Evolutionary conservation across 805 yeast genomes (phyloP).

Genomic region (Candida maesae): DNA sequence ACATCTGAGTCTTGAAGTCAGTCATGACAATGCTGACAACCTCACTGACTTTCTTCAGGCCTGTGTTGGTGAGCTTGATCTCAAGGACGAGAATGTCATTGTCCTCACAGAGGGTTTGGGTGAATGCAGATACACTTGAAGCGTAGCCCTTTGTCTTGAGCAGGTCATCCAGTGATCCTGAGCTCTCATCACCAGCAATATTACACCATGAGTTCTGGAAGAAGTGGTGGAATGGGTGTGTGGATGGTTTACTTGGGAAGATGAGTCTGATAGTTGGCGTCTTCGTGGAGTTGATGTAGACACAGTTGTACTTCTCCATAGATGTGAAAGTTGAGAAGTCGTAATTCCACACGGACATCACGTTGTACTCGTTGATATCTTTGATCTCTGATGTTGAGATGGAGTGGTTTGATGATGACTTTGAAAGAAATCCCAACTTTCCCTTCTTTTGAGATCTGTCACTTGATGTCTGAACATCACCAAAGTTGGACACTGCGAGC

Average conservation of each 20-base stretch:
- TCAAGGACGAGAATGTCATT: slow-evolving; percentile 47
- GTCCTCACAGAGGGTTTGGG: slow-evolving; percentile 34
- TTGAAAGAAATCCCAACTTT: slow-evolving; percentile 8
- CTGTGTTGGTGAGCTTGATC: slow-evolving; percentile 43
- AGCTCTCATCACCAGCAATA: slow-evolving; percentile 60
- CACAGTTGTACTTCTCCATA: slow-evolving; percentile 23
- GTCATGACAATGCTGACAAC: slow-evolving; percentile 36
- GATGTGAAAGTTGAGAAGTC: slow-evolving; percentile 25
- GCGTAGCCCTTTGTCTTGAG: slow-evolving; percentile 34
- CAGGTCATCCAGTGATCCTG: slow-evolving; percentile 42
- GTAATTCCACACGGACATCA: slow-evolving; percentile 18
- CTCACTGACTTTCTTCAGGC: slow-evolving; percentile 33
- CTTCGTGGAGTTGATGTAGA: slow-evolving; percentile 36
- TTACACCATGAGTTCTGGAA: slow-evolving; percentile 48
- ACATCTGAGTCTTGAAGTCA: slow-evolving; percentile 16
- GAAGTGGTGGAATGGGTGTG: slow-evolving; percentile 8
- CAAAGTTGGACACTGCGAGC: slow-evolving; percentile 43
- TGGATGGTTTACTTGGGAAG: slow-evolving; percentile 36
- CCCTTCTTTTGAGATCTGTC: slow-evolving; percentile 9
- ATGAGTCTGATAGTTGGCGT: slow-evolving; percentile 40
- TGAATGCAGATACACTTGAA: slow-evolving; percentile 40
- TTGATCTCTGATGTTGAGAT: background rate
- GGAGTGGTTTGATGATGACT: background rate
- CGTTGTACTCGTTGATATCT: slow-evolving; percentile 14
- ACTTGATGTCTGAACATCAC: slow-evolving; percentile 26